Percentiles rank a stretch among this genome's conserved stretches.
Conservation (phyloP, 2,329 filamentous ascomycete species). For the Ceratocystis alfenasii region DNA sequence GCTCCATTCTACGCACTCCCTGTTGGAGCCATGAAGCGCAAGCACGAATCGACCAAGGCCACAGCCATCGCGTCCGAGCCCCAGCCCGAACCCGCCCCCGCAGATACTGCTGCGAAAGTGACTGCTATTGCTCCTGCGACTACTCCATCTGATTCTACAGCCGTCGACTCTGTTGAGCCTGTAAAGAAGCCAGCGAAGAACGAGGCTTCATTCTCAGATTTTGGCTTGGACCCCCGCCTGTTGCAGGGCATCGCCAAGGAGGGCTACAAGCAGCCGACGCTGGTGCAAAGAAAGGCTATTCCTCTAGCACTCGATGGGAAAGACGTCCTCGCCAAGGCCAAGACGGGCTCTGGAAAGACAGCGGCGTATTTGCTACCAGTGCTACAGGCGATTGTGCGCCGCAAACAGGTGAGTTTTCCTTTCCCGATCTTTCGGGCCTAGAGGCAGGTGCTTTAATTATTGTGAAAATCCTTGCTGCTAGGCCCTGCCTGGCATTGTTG, state of each 20-base stretch:
- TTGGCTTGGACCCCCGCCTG: constrained; percentile 73
- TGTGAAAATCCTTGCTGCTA: neutral
- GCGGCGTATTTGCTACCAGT: constrained; percentile 88
- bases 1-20: neutral
- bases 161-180: neutral
- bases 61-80: neutral
- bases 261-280: constrained; percentile 75
- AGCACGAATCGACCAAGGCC: constrained; percentile 43
- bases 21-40: constrained; percentile 43
- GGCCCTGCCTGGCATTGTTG: too few relatives aligned
- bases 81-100: neutral
- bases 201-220: constrained; percentile 51
- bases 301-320: constrained; percentile 76
- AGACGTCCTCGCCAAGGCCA: constrained; percentile 82
- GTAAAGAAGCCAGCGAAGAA: neutral
- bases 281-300: constrained; percentile 76
- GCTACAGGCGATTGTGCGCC: constrained; percentile 70
- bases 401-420: constrained; percentile 47
- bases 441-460: neutral
- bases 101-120: constrained; percentile 24
- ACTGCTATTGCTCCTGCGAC: constrained; percentile 24
- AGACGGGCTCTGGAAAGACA: constrained; percentile 94
- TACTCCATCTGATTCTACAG: neutral
- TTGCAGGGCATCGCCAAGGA: constrained; percentile 76
- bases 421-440: neutral